These are phyloP conservation scores for Coelastrella sp. DNA, from an alignment of 139 green algal genomes.

Conservation along the genomic window DNA sequence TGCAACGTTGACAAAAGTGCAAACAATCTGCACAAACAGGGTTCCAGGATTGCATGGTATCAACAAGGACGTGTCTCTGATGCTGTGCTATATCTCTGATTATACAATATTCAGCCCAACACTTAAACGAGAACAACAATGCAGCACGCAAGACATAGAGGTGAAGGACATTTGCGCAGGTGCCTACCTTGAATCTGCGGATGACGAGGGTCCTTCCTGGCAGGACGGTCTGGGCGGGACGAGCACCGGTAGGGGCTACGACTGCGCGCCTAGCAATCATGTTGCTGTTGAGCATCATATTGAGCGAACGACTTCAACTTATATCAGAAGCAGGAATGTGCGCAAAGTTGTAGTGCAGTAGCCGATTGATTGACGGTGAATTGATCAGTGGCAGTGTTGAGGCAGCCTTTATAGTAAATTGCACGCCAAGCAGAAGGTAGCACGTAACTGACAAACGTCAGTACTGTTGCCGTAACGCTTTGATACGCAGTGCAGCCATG, in stretches of 20 bases:
- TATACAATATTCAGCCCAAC: too few species aligned
- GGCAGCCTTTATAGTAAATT: too few species aligned
- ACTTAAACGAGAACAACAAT: too few species aligned
- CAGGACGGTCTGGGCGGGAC: neutral
- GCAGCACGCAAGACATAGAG: too few species aligned
- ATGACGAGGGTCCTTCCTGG: neutral
- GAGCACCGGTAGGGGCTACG: neutral
- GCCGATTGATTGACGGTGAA: too few species aligned
- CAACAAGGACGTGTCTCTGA: neutral
- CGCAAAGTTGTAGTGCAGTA: too few species aligned
- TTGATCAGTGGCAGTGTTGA: too few species aligned
- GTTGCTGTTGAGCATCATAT: constrained; percentile 1
- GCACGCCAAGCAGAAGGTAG: too few species aligned
- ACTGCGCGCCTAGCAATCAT: neutral
- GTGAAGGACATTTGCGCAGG: too few species aligned
- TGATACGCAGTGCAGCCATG: too few species aligned
- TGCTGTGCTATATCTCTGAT: neutral
- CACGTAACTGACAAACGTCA: too few species aligned
- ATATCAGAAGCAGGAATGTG: neutral
- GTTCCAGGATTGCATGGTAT: neutral
- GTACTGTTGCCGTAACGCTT: too few species aligned
- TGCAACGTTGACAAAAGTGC: neutral
- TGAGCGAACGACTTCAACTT: neutral
- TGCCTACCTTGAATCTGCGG: constrained; percentile 7
- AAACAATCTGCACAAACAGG: neutral